Percentiles rank a stretch among this genome's conserved stretches.
phyloP scores from a whole-genome alignment of 2,329 filamentous ascomycete species.

The Scortechinia acanthostroma region DNA sequence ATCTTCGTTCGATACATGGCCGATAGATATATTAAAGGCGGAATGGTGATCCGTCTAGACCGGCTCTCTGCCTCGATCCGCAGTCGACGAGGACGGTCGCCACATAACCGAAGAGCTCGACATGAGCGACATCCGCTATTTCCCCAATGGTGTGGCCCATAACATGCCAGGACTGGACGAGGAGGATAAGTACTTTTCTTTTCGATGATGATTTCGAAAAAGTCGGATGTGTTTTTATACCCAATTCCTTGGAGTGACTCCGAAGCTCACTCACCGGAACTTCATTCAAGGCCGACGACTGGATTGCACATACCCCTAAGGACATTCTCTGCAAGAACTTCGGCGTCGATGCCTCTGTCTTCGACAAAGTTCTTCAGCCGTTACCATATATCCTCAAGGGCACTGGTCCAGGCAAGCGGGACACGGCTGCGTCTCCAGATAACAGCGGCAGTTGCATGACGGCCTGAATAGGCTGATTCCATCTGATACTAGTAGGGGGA shows the following conservation, averaged over 20 bases:
- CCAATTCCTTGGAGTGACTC: neutral
- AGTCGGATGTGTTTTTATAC: slow-evolving; percentile 33
- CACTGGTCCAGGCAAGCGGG: too few species aligned
- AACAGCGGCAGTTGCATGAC: slow-evolving; percentile 66
- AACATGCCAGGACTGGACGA: slow-evolving; percentile 58
- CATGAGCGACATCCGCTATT: slow-evolving; percentile 64
- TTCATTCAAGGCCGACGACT: slow-evolving; percentile 67
- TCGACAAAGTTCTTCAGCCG: slow-evolving; percentile 44
- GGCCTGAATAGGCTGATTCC: too few species aligned
- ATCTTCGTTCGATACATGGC: neutral
- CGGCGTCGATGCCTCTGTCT: slow-evolving; percentile 49
- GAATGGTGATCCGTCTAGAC: slow-evolving; percentile 61
- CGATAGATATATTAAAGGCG: slow-evolving; percentile 28
- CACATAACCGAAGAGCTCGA: slow-evolving; percentile 45
- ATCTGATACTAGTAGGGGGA: too few species aligned
- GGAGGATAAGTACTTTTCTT: slow-evolving; percentile 62
- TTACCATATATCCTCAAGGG: slow-evolving; percentile 57
- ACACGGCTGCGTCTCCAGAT: slow-evolving; percentile 63
- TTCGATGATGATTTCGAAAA: slow-evolving; percentile 63
- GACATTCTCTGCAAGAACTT: slow-evolving; percentile 63
- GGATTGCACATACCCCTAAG: slow-evolving; percentile 60
- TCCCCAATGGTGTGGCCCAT: slow-evolving; percentile 58
- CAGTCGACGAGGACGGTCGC: slow-evolving; percentile 53
- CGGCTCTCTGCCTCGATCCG: slow-evolving; percentile 48
- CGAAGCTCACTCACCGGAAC: slow-evolving; percentile 29